These are phyloP conservation scores for Cairneyella variabilis DNA, from an alignment of 495 filamentous ascomycete genomes.

Conservation along the genomic window DNA sequence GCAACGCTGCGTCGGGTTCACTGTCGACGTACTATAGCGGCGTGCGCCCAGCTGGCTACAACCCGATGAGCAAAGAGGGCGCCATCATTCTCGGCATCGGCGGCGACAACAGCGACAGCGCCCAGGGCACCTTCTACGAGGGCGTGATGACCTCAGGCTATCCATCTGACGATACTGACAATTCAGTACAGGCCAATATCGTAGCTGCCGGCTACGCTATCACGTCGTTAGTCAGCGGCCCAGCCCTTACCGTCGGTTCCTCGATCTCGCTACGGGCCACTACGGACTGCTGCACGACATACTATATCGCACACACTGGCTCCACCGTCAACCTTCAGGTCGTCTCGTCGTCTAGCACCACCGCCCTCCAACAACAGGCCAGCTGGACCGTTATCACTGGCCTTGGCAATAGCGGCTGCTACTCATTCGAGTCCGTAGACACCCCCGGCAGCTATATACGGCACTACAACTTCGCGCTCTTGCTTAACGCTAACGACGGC, in stretches of 20 bases:
- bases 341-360: constrained; percentile 45
- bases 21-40: constrained; percentile 54
- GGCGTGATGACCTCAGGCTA: constrained; percentile 57
- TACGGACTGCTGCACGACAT: constrained; percentile 44
- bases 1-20: constrained; percentile 46
- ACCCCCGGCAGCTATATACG: constrained; percentile 52
- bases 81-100: constrained; percentile 58
- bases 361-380: constrained; percentile 43
- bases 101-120: constrained; percentile 51
- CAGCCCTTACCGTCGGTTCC: constrained; percentile 42
- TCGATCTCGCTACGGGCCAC: constrained; percentile 48
- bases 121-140: constrained; percentile 59
- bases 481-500: constrained; percentile 43
- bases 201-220: constrained; percentile 50
- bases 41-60: constrained; percentile 48
- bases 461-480: constrained; percentile 44
- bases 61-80: constrained; percentile 57
- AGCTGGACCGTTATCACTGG: constrained; percentile 52
- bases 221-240: constrained; percentile 43
- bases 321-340: constrained; percentile 46
- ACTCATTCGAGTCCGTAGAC: constrained; percentile 53
- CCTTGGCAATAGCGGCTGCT: constrained; percentile 48
- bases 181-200: constrained; percentile 53
- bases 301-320: constrained; percentile 47
- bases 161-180: constrained; percentile 51